Percentiles rank a stretch among this genome's conserved stretches.
Evolutionary conservation across 805 yeast species (phyloP).

Genomic region (Vanderwaltozyma yarrowii): DNA sequence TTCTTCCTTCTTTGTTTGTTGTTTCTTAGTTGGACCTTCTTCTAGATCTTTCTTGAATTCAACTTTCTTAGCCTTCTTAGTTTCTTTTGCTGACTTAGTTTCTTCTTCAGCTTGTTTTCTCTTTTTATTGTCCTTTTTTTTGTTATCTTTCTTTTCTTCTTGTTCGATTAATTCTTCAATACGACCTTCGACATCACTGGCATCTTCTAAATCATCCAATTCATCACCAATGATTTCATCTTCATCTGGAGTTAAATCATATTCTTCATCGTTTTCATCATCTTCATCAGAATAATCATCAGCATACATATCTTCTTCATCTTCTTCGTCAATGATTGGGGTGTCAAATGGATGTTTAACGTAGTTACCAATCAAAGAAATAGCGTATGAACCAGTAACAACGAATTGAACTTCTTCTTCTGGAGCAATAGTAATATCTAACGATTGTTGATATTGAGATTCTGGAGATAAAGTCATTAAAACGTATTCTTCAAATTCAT

Average conservation of each 20-base stretch:
- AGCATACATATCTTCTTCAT: slow-evolving; percentile 27
- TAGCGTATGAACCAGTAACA: slow-evolving; percentile 90
- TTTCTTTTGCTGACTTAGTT: slow-evolving; percentile 26
- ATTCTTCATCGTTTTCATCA: slow-evolving; percentile 38
- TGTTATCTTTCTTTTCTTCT: slow-evolving; percentile 36
- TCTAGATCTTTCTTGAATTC: slow-evolving; percentile 86
- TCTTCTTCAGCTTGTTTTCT: slow-evolving; percentile 27
- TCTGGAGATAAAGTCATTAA: slow-evolving; percentile 87
- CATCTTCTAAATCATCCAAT: slow-evolving; percentile 55
- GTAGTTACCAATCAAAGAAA: slow-evolving; percentile 90
- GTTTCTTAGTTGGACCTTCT: slow-evolving; percentile 75
- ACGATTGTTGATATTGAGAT: slow-evolving; percentile 74
- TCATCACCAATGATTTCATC: slow-evolving; percentile 39
- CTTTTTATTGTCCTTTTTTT: slow-evolving; percentile 26
- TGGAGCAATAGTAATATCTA: slow-evolving; percentile 84
- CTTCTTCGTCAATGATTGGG: slow-evolving; percentile 34
- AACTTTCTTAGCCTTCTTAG: slow-evolving; percentile 56
- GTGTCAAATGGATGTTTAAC: slow-evolving; percentile 88
- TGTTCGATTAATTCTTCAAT: slow-evolving; percentile 65
- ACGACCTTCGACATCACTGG: slow-evolving; percentile 59
- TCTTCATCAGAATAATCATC: slow-evolving; percentile 37
- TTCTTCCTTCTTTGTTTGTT: slow-evolving; percentile 12
- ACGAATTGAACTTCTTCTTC: slow-evolving; percentile 91
- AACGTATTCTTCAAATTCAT: slow-evolving; percentile 73
- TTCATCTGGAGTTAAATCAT: slow-evolving; percentile 38